These are phyloP conservation scores for Microcyclospora tardicrescens DNA, from an alignment of 2,329 filamentous ascomycete species.

Conservation along the genomic window DNA sequence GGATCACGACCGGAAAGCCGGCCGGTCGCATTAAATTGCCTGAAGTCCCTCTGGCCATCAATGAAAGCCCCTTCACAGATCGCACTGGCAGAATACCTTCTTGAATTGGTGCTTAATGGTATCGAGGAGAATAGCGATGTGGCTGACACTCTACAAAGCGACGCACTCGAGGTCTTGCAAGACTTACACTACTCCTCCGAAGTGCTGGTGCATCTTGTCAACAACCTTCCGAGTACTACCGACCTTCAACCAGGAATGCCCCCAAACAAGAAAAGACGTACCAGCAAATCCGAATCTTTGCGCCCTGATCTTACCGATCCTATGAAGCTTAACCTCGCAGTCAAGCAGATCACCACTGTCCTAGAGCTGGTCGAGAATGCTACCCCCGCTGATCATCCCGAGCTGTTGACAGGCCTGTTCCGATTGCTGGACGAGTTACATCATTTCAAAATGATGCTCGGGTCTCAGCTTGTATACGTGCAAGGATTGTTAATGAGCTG, in stretches of 20 bases:
- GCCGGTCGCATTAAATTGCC: slow-evolving; percentile 51
- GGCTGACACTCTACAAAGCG: slow-evolving; percentile 29
- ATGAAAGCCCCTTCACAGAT: slow-evolving; percentile 53
- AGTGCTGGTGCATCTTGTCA: slow-evolving; percentile 58
- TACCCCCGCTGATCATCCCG: slow-evolving; percentile 58
- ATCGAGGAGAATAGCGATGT: slow-evolving; percentile 16
- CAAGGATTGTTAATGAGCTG: slow-evolving; percentile 74
- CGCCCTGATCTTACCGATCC: slow-evolving; percentile 49
- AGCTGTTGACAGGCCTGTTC: slow-evolving; percentile 69
- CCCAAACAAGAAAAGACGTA: slow-evolving; percentile 65
- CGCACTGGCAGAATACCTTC: slow-evolving; percentile 47
- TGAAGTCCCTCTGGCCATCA: slow-evolving; percentile 58
- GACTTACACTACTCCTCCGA: slow-evolving; percentile 60
- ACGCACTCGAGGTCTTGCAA: slow-evolving; percentile 60
- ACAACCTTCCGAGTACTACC: slow-evolving; percentile 59
- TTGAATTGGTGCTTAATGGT: slow-evolving; percentile 45
- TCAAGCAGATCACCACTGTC: slow-evolving; percentile 72
- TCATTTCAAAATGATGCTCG: slow-evolving; percentile 65
- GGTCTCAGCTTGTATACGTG: slow-evolving; percentile 80
- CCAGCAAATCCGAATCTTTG: slow-evolving; percentile 51
- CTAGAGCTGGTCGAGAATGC: slow-evolving; percentile 79
- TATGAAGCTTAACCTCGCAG: slow-evolving; percentile 50
- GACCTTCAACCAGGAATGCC: slow-evolving; percentile 60
- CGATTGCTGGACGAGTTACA: slow-evolving; percentile 76
- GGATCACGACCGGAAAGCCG: slow-evolving; percentile 40